A percentile compares a stretch with the other conserved stretches of the same genome.
phyloP scores from a whole-genome alignment of 805 yeast species.

The Metschnikowia rubicola region DNA sequence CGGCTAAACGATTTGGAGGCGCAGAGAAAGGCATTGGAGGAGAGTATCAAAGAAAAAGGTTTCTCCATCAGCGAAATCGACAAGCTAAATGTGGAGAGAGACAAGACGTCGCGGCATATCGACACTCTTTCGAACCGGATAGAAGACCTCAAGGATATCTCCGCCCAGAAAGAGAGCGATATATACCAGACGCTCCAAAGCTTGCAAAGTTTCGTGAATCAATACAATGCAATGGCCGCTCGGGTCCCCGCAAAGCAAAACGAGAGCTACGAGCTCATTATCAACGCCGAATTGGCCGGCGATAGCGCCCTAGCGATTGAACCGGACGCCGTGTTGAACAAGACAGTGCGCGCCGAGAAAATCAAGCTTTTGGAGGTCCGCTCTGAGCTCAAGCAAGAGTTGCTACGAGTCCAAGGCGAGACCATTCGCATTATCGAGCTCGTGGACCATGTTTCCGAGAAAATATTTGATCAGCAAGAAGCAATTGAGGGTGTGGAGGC shows the following conservation, averaged over 20 bases:
- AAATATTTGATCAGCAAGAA: constrained; percentile 55
- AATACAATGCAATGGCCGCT: constrained; percentile 54
- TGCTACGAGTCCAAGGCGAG: constrained; percentile 54
- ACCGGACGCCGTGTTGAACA: constrained; percentile 39
- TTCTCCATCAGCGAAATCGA: constrained; percentile 63
- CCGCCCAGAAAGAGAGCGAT: constrained; percentile 48
- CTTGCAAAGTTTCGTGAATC: constrained; percentile 49
- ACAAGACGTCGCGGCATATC: constrained; percentile 50
- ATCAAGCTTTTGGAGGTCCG: constrained; percentile 30
- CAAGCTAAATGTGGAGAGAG: constrained; percentile 57
- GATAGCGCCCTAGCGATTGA: constrained; percentile 15
- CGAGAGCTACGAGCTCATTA: constrained; percentile 38
- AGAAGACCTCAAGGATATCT: constrained; percentile 44
- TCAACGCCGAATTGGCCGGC: constrained; percentile 19
- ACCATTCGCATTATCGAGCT: constrained; percentile 54
- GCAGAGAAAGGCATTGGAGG: constrained; percentile 40
- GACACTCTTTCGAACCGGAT: constrained; percentile 43
- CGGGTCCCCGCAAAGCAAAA: constrained; percentile 35
- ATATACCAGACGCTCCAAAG: constrained; percentile 49
- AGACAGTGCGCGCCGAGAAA: constrained; percentile 46
- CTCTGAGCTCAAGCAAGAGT: constrained; percentile 37
- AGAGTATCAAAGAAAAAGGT: constrained; percentile 49
- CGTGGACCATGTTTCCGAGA: constrained; percentile 54
- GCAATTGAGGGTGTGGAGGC: constrained; percentile 56
- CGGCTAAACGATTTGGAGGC: constrained; percentile 41